Evolutionary conservation across 106 monocot species (phyloP).

Genomic region (Iris macrosiphon): DNA sequence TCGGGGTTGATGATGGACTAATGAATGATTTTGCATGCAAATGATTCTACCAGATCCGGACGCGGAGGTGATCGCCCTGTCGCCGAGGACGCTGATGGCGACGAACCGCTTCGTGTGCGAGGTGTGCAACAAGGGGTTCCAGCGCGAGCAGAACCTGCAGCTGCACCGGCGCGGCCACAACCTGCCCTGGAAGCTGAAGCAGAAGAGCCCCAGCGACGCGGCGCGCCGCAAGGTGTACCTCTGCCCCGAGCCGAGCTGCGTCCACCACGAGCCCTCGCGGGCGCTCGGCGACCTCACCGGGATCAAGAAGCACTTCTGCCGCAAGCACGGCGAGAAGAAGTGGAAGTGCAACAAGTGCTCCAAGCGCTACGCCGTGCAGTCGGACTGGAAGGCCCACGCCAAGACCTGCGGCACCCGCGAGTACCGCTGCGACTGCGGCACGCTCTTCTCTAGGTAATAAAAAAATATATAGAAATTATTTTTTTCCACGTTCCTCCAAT

Average conservation of each 20-base stretch:
- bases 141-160: too few species aligned
- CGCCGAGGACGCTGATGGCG: conserved; percentile 78
- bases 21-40: too few species aligned
- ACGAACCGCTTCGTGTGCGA: too few species aligned
- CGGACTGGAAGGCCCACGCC: conserved; percentile 83
- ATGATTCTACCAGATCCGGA: too few species aligned
- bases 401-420: conserved; percentile 89
- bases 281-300: conserved; percentile 89
- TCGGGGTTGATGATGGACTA: too few species aligned
- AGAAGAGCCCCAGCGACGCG: conserved; percentile 64
- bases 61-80: too few species aligned
- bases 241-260: too few species aligned
- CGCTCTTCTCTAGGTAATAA: conserved; percentile 81
- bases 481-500: background rate
- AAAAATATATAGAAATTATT: too few species aligned
- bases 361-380: conserved; percentile 86
- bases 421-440: too few species aligned
- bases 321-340: conserved; percentile 94
- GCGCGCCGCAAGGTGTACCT: conserved; percentile 46
- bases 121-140: too few species aligned
- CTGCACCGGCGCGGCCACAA: too few species aligned
- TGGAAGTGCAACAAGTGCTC: conserved; percentile 96
- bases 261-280: too few species aligned
- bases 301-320: conserved; percentile 86
- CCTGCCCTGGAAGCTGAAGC: conserved; percentile 86